phyloP scores from a whole-genome alignment of 306 rosid genomes.

The Citrullus mucosospermus region DNA sequence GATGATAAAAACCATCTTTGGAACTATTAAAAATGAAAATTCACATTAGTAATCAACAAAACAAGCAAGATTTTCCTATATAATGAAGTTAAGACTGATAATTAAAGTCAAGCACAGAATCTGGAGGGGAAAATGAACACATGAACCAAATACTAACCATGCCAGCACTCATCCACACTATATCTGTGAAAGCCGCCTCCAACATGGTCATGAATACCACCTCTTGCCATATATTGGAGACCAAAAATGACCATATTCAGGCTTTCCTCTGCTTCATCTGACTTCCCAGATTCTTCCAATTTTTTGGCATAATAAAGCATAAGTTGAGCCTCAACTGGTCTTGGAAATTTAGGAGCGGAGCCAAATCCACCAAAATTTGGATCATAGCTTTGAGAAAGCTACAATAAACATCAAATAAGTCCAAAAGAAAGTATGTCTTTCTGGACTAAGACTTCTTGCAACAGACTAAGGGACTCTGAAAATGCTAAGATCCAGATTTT shows the following conservation, averaged over 20 bases:
- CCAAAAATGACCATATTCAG: constrained; percentile 46
- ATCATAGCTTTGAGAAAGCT: constrained; percentile 80
- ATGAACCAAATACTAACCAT: constrained; percentile 43
- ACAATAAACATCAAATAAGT: constrained; percentile 15
- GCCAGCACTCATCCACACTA: constrained; percentile 98
- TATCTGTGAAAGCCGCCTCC: constrained; percentile 99
- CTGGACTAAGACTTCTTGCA: background rate
- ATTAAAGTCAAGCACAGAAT: background rate
- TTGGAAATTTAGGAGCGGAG: constrained; percentile 90
- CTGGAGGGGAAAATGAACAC: background rate
- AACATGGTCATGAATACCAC: constrained; percentile 82
- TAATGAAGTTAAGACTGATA: background rate
- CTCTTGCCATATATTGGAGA: constrained; percentile 89
- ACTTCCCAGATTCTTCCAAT: constrained; percentile 48
- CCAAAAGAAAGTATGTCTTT: background rate
- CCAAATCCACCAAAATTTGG: constrained; percentile 81
- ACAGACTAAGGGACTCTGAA: constrained; percentile 2
- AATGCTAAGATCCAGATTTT: background rate
- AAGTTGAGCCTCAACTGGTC: constrained; percentile 86
- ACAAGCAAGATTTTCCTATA: background rate
- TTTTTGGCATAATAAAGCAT: constrained; percentile 72
- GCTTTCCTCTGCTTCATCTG: constrained; percentile 30
- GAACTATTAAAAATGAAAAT: background rate
- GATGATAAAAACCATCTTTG: background rate
- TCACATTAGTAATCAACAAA: background rate